Percentiles rank a stretch among this genome's conserved stretches.
These are phyloP conservation scores for Oxytropis ochrocephala DNA, from an alignment of 306 rosid species.

Conservation along the genomic window DNA sequence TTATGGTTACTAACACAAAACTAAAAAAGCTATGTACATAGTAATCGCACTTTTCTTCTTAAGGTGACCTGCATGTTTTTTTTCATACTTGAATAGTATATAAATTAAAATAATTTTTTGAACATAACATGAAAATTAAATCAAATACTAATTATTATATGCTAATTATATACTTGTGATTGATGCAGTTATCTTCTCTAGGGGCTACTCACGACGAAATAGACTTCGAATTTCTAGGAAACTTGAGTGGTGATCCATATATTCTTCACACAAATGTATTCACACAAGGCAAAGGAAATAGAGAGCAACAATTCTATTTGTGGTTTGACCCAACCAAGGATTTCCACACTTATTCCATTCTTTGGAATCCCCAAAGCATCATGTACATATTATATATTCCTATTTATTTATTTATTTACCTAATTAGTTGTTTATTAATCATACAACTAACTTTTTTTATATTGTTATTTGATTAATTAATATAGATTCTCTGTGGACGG, in stretches of 20 bases:
- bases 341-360: conserved; percentile 56
- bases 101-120: too few relatives aligned
- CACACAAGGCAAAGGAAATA: conserved; percentile 52
- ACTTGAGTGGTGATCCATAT: conserved; percentile 66
- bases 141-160: background rate
- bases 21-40: too few relatives aligned
- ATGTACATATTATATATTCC: conserved; percentile 20
- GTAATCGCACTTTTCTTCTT: too few relatives aligned
- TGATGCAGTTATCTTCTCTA: conserved; percentile 45
- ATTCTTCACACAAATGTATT: conserved; percentile 54
- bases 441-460: background rate
- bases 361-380: conserved; percentile 59
- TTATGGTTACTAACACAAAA: too few relatives aligned
- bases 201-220: conserved; percentile 57
- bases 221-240: conserved; percentile 62
- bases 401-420: background rate
- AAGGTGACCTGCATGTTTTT: too few relatives aligned
- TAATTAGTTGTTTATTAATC: background rate
- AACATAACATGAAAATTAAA: background rate
- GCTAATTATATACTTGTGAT: background rate
- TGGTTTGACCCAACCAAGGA: conserved; percentile 65
- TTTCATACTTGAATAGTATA: too few relatives aligned
- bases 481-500: conserved; percentile 48
- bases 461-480: background rate
- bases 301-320: conserved; percentile 55